A percentile compares a stretch with the other conserved stretches of the same genome.
Conservation (phyloP, 1,139 yeast genomes). For the Wickerhamiella infanticola region DNA sequence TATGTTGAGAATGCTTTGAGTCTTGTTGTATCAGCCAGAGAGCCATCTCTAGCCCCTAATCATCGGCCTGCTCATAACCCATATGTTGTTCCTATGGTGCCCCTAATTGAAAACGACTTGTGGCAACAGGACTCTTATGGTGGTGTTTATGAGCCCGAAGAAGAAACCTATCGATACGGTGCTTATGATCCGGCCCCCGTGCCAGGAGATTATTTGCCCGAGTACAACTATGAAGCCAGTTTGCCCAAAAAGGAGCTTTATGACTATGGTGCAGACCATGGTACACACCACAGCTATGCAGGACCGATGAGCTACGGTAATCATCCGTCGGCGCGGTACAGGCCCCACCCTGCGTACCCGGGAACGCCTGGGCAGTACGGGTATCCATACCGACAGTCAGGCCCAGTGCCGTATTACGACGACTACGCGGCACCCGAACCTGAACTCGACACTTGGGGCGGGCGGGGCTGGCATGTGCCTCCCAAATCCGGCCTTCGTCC, state of each 20-base stretch:
- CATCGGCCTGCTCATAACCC: not conserved
- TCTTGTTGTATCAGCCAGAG: not conserved
- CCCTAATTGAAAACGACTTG: not conserved
- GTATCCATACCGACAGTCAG: not conserved
- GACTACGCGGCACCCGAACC: not conserved
- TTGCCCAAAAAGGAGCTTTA: too few species aligned
- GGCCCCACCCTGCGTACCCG: not conserved
- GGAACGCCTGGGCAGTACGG: not conserved
- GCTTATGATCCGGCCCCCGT: too few species aligned
- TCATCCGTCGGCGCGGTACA: not conserved
- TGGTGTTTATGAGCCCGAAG: too few species aligned
- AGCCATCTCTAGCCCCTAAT: not conserved
- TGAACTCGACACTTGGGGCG: not conserved
- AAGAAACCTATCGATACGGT: too few species aligned
- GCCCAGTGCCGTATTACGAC: not conserved
- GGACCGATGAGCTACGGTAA: too few species aligned
- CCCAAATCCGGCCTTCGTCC: not conserved
- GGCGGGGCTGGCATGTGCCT: not conserved
- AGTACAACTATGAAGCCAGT: too few species aligned
- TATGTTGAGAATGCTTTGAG: not conserved
- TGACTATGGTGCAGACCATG: too few species aligned
- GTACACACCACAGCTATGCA: too few species aligned
- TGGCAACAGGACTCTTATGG: not conserved
- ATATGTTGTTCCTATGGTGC: not conserved
- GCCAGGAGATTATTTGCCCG: too few species aligned